Evolutionary conservation across 2,329 filamentous ascomycete species (phyloP).

Genomic region (Scytalidium sp.): DNA sequence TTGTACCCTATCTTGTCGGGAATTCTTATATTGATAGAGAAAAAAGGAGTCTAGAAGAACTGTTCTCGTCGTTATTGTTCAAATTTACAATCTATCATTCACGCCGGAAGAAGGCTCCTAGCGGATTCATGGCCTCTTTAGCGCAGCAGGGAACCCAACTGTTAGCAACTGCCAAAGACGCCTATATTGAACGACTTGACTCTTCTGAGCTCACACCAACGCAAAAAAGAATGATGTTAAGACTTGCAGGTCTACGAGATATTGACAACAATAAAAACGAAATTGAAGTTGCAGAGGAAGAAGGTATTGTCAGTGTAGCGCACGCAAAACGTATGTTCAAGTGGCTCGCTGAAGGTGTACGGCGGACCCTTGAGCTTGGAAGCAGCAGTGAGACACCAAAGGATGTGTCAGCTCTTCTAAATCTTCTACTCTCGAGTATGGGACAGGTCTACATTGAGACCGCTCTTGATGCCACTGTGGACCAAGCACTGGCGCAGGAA

Average conservation of each 20-base stretch:
- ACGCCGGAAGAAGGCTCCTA: slow-evolving; percentile 79
- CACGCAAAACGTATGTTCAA: slow-evolving; percentile 97
- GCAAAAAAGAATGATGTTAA: slow-evolving; percentile 86
- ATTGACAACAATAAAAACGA: slow-evolving; percentile 77
- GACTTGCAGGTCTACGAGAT: slow-evolving; percentile 78
- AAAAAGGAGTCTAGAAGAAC: slow-evolving; percentile 68
- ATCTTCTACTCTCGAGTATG: slow-evolving; percentile 81
- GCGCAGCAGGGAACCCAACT: slow-evolving; percentile 88
- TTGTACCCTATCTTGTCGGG: slow-evolving; percentile 66
- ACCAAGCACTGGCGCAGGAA: slow-evolving; percentile 75
- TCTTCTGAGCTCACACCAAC: slow-evolving; percentile 84
- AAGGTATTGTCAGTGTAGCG: slow-evolving; percentile 77
- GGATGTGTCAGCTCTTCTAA: slow-evolving; percentile 82
- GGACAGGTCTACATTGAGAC: slow-evolving; percentile 76
- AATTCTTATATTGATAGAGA: slow-evolving; percentile 71
- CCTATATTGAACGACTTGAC: slow-evolving; percentile 85
- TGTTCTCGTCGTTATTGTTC: slow-evolving; percentile 90
- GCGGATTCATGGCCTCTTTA: slow-evolving; percentile 88
- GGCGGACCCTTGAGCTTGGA: slow-evolving; percentile 86
- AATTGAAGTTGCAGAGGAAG: slow-evolving; percentile 86
- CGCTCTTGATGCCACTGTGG: slow-evolving; percentile 65
- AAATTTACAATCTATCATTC: slow-evolving; percentile 97
- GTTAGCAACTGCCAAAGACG: slow-evolving; percentile 82
- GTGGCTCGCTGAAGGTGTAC: slow-evolving; percentile 94
- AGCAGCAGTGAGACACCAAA: slow-evolving; percentile 87